A percentile compares a stretch with the other conserved stretches of the same genome.
phyloP scores from a whole-genome alignment of 805 yeast species.

The Sungouiozyma ichnusensis region DNA sequence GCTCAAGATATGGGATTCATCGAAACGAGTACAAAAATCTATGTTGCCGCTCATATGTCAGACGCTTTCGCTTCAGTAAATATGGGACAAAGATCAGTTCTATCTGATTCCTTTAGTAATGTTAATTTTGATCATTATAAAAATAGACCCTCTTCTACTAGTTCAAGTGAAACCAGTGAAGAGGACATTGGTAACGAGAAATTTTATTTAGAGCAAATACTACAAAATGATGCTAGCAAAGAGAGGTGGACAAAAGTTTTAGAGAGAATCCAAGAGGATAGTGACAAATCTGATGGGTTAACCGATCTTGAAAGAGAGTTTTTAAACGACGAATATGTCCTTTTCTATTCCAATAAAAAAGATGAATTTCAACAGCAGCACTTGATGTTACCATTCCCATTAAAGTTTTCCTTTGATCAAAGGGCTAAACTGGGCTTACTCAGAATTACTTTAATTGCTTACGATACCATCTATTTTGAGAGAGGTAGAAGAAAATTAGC shows the following conservation, averaged over 20 bases:
- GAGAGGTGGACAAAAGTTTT: constrained; percentile 18
- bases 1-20: constrained; percentile 82
- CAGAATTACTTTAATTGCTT: constrained; percentile 71
- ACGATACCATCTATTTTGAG: constrained; percentile 69
- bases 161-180: constrained; percentile 31
- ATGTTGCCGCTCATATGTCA: constrained; percentile 73
- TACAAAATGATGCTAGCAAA: constrained; percentile 16
- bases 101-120: constrained; percentile 62
- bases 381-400: constrained; percentile 13
- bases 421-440: constrained; percentile 71
- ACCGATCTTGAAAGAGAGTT: constrained; percentile 23
- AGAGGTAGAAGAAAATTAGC: constrained; percentile 37
- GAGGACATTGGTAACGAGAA: constrained; percentile 27
- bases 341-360: constrained; percentile 15
- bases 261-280: constrained; percentile 6
- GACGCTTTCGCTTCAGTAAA: constrained; percentile 79
- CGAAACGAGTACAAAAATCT: constrained; percentile 61
- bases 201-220: constrained; percentile 20
- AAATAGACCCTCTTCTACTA: neutral
- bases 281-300: constrained; percentile 5
- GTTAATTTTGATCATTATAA: constrained; percentile 31
- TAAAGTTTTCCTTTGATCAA: constrained; percentile 52
- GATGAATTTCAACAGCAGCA: constrained; percentile 5
- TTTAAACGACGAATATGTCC: constrained; percentile 25
- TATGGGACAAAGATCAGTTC: constrained; percentile 67